Base-by-base conservation (phyloP, 2,329 filamentous ascomycete genomes). In the Colletotrichum simmondsii region DNA sequence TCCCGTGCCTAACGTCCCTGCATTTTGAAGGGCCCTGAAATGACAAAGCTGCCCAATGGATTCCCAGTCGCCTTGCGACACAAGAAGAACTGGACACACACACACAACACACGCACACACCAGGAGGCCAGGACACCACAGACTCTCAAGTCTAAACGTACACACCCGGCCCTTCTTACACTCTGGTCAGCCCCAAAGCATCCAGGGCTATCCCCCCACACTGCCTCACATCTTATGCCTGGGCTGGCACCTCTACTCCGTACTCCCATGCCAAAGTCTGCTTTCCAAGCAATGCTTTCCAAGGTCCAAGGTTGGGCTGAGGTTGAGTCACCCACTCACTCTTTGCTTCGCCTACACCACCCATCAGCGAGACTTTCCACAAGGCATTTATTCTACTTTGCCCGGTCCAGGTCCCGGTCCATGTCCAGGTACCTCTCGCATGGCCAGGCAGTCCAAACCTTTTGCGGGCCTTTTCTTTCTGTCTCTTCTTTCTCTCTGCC, bases 41-140 rank as follows among this genome's bases (percentile, higher is more conserved):
- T 59, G 60, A 70, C 71, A 65, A 71, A 73, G 71, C 60, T 71
- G 66, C 66, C 67, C 71, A 65, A 73, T 49, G 22, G 49, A 53
- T 28, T 16, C 32, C 11, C 24, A 30, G 24, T 49, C 54, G 70
- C 70, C 68, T 28, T 68, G 66, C 60, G 65, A 62, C 32, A 46
- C 49, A 42, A 14, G 16, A 11, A 35, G 32, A 35, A 35, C 32
- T 12, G 32, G 32, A 12, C 32, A 35, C 32, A 35, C 32, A 35
- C 30, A 8, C 28, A 30, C 28, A 26, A 8, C 6, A 52, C n/a
- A 49, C 60, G 35, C n/a, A 53, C 24, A 24, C 52, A n/a, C 30
- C 30, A 32, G 30, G 30, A 32, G 30, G 30, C 30, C 46, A 32
- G 30, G 30, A 49, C 19, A 46, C 61, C 14, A 53, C 16, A 24